These are phyloP conservation scores for Fusarium sp. DNA, from an alignment of 2,329 filamentous ascomycete genomes.

Conservation along the genomic window DNA sequence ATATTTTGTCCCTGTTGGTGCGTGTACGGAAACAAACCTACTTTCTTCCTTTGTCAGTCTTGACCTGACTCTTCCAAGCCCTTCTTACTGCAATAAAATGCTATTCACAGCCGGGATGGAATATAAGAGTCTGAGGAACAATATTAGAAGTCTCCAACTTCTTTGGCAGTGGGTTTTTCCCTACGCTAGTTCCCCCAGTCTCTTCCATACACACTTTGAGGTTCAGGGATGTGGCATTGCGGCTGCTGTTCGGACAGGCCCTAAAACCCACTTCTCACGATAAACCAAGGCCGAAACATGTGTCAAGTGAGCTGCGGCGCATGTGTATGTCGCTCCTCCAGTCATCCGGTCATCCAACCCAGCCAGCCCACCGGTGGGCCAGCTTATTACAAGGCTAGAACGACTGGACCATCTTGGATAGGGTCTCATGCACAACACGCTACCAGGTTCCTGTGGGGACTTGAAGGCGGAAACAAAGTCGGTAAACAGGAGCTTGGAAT, in stretches of 20 bases:
- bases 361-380: slow-evolving; percentile 37
- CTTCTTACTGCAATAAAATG: slow-evolving; percentile 1
- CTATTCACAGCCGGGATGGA: background rate
- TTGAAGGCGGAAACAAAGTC: slow-evolving; percentile 19
- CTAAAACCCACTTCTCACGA: slow-evolving; percentile 29
- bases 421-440: slow-evolving; percentile 19
- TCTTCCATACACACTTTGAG: slow-evolving; percentile 40
- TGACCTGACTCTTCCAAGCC: slow-evolving; percentile 16
- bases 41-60: background rate
- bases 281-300: slow-evolving; percentile 42
- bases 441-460: slow-evolving; percentile 24
- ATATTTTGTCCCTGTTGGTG: slow-evolving; percentile 31
- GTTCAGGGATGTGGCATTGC: slow-evolving; percentile 46
- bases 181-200: slow-evolving; percentile 26
- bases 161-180: slow-evolving; percentile 21
- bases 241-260: slow-evolving; percentile 41
- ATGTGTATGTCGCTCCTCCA: slow-evolving; percentile 49
- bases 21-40: slow-evolving; percentile 38
- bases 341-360: slow-evolving; percentile 26
- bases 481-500: slow-evolving; percentile 21
- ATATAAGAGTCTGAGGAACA: background rate
- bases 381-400: slow-evolving; percentile 23
- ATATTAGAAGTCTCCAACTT: slow-evolving; percentile 7
- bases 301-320: slow-evolving; percentile 51
- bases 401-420: slow-evolving; percentile 18